Conservation (phyloP, 768 basidiomycete species). For the Antrodiella citrinella region DNA sequence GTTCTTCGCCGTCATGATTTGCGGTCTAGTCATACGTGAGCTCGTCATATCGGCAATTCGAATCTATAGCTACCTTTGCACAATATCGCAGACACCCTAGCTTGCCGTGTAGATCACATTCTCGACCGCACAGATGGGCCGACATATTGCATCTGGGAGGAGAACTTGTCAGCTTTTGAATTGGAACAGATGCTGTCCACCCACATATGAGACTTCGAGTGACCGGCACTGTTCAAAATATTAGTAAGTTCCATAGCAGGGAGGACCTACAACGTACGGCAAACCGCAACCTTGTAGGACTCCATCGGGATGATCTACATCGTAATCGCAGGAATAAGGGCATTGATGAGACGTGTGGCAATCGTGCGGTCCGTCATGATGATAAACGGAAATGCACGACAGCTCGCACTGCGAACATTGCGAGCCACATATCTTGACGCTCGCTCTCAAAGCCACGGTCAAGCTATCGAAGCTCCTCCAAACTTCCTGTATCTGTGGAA, state of each 20-base stretch:
- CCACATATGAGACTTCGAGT: constrained; percentile 48
- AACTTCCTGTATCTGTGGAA: constrained; percentile 36
- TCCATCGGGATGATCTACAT: constrained; percentile 26
- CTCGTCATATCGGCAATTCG: too few species aligned
- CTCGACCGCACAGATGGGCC: constrained; percentile 45
- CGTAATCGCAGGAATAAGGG: constrained; percentile 33
- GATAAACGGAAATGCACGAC: constrained; percentile 35
- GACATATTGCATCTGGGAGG: constrained; percentile 44
- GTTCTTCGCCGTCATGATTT: constrained; percentile 39
- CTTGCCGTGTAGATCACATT: constrained; percentile 37
- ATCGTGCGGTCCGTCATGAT: constrained; percentile 39
- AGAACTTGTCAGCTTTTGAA: not conserved
- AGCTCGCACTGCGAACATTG: constrained; percentile 42
- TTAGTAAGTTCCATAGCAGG: not conserved
- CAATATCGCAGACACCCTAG: constrained; percentile 46
- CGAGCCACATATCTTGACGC: constrained; percentile 40
- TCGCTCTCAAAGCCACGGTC: constrained; percentile 37
- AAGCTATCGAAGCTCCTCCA: constrained; percentile 35
- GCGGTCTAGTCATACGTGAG: constrained; percentile 37
- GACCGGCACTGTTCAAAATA: constrained; percentile 39
- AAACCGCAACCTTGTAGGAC: constrained; percentile 29
- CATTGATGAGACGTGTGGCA: constrained; percentile 47
- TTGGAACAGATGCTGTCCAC: constrained; percentile 8
- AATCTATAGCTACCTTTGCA: constrained; percentile 32
- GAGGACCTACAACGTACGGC: constrained; percentile 28